Percentiles rank a stretch among this genome's conserved stretches.
phyloP scores from a whole-genome alignment of 2,329 filamentous ascomycete genomes.

The Phialocephala subalpina region DNA sequence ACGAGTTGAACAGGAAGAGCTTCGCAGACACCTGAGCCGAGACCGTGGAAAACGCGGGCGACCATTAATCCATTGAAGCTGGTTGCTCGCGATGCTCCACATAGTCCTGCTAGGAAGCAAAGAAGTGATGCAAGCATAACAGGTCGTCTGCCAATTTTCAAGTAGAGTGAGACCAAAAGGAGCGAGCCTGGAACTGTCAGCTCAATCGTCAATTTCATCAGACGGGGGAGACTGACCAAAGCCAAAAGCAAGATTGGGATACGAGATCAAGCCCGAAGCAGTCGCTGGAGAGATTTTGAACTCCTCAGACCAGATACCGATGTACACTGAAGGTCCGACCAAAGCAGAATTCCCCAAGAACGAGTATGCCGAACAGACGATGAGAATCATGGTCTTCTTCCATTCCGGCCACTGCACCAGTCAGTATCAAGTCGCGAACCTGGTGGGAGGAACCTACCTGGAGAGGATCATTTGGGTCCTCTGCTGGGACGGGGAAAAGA shows the following conservation, averaged over 20 bases:
- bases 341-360: constrained; percentile 66
- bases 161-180: constrained; percentile 63
- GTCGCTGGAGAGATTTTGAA: constrained; percentile 58
- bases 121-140: constrained; percentile 36
- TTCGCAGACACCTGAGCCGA: constrained; percentile 42
- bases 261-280: constrained; percentile 64
- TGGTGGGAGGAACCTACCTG: constrained; percentile 52
- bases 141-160: constrained; percentile 44
- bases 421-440: constrained; percentile 8
- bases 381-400: constrained; percentile 65
- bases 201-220: background rate
- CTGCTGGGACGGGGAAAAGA: constrained; percentile 65
- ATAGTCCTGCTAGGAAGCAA: constrained; percentile 35
- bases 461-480: constrained; percentile 68
- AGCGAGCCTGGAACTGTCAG: constrained; percentile 51
- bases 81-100: constrained; percentile 31
- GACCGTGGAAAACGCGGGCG: constrained; percentile 39
- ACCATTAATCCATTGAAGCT: constrained; percentile 36
- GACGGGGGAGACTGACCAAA: constrained; percentile 50
- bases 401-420: constrained; percentile 55
- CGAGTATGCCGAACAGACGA: constrained; percentile 62
- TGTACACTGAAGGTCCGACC: constrained; percentile 65
- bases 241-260: constrained; percentile 67
- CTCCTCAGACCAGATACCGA: constrained; percentile 59
- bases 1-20: constrained; percentile 47